Evolutionary conservation across 768 basidiomycete species (phyloP).

Genomic region (Pleurotus eryngii): DNA sequence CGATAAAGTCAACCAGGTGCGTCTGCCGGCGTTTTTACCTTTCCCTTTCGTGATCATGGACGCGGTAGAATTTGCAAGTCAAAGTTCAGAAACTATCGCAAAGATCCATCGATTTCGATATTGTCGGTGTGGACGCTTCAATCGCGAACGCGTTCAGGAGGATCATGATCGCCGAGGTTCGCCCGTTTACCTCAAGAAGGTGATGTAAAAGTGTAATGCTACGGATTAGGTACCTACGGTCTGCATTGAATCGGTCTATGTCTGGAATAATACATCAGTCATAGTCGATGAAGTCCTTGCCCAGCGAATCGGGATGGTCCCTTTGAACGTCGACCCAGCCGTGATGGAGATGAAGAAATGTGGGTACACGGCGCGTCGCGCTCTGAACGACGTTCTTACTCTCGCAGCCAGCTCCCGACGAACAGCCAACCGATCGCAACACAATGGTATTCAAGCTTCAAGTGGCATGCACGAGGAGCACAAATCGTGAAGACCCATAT

Average conservation of each 20-base stretch:
- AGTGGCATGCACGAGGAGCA: slow-evolving; percentile 63
- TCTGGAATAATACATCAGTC: slow-evolving; percentile 94
- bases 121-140: slow-evolving; percentile 92
- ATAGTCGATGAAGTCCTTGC: slow-evolving; percentile 92
- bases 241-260: slow-evolving; percentile 85
- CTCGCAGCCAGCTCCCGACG: slow-evolving; percentile 31
- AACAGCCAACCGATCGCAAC: slow-evolving; percentile 80
- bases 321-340: slow-evolving; percentile 82
- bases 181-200: slow-evolving; percentile 16
- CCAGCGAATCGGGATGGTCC: slow-evolving; percentile 89
- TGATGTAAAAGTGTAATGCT: not conserved
- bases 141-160: slow-evolving; percentile 94
- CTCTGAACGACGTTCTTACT: too few relatives aligned
- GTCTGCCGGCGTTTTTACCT: not conserved
- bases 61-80: slow-evolving; percentile 67
- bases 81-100: slow-evolving; percentile 78
- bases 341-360: slow-evolving; percentile 55
- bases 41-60: slow-evolving; percentile 14
- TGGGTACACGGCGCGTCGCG: slow-evolving; percentile 14
- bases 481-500: slow-evolving; percentile 57
- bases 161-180: slow-evolving; percentile 90
- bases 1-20: slow-evolving; percentile 69
- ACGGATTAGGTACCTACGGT: slow-evolving; percentile 77
- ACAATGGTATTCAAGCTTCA: slow-evolving; percentile 85
- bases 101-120: slow-evolving; percentile 88